These are phyloP conservation scores for Pilaira anomala DNA, from an alignment of 192 early-diverging fungal genomes.

Conservation along the genomic window DNA sequence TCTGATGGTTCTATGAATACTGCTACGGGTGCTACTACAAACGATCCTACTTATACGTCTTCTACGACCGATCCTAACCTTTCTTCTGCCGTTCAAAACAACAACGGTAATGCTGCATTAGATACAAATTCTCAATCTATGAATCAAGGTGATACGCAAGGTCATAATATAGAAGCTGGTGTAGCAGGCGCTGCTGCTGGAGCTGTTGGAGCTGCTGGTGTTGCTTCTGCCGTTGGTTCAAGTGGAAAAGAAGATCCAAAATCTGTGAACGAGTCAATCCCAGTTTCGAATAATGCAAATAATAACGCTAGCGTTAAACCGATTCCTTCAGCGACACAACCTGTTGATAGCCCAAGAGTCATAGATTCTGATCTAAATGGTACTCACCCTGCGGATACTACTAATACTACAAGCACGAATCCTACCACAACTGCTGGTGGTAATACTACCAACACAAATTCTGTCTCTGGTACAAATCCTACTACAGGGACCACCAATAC, in stretches of 20 bases:
- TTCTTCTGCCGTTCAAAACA: not conserved
- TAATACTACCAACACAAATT: not conserved
- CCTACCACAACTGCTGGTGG: not conserved
- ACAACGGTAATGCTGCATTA: not conserved
- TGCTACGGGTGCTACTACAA: not conserved
- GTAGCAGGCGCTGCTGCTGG: constrained; percentile 1
- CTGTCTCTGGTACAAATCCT: not conserved
- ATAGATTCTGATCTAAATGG: too few relatives aligned
- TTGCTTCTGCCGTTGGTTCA: not conserved
- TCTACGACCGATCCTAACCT: not conserved
- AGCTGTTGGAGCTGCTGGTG: constrained; percentile 1
- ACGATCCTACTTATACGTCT: not conserved
- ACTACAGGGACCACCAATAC: not conserved
- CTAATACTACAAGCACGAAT: not conserved
- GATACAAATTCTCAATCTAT: not conserved
- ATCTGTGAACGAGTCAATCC: too few relatives aligned
- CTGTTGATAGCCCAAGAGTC: too few relatives aligned
- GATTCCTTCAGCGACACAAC: too few relatives aligned
- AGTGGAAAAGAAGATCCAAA: too few relatives aligned
- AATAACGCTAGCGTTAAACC: too few relatives aligned
- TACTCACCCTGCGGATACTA: not conserved
- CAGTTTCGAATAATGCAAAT: too few relatives aligned
- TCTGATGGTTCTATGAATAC: not conserved
- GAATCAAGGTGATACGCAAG: not conserved
- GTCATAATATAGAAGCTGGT: not conserved